These are phyloP conservation scores for Sugiyamaella sp. DNA, from an alignment of 1,139 yeast species.

Conservation along the genomic window DNA sequence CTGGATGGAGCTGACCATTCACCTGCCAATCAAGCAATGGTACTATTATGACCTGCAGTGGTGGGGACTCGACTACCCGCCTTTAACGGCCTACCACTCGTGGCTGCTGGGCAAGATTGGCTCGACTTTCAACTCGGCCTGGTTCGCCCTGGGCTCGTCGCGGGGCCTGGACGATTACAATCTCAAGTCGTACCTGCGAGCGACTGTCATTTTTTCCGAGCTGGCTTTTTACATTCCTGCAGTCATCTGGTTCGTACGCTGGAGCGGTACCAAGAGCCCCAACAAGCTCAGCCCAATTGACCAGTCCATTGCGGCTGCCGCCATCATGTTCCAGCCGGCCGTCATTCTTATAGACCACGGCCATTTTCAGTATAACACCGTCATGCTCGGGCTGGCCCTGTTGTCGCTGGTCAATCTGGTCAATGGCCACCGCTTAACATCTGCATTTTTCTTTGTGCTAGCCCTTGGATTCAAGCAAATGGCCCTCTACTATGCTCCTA, in stretches of 20 bases:
- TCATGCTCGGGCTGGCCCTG: slow-evolving; percentile 86
- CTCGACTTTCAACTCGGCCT: slow-evolving; percentile 53
- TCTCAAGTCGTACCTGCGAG: slow-evolving; percentile 81
- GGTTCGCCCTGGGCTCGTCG: slow-evolving; percentile 77
- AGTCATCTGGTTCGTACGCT: slow-evolving; percentile 60
- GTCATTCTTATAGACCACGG: slow-evolving; percentile 91
- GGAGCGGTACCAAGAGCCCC: slow-evolving; percentile 51
- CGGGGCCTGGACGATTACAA: slow-evolving; percentile 72
- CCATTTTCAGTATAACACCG: slow-evolving; percentile 92
- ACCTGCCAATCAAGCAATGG: slow-evolving; percentile 77
- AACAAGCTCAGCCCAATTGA: slow-evolving; percentile 58
- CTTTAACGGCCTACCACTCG: slow-evolving; percentile 92
- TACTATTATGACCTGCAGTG: slow-evolving; percentile 84
- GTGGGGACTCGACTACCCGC: slow-evolving; percentile 99
- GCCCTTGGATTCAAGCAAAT: slow-evolving; percentile 89
- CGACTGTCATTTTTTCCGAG: slow-evolving; percentile 77
- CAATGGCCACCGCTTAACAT: slow-evolving; percentile 60
- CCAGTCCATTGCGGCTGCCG: slow-evolving; percentile 73
- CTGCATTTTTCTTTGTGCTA: slow-evolving; percentile 78
- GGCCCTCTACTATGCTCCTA: slow-evolving; percentile 93
- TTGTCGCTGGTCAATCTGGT: slow-evolving; percentile 67
- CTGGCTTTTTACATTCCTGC: slow-evolving; percentile 77
- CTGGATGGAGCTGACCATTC: slow-evolving; percentile 91
- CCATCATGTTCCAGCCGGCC: slow-evolving; percentile 76
- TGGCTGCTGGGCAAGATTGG: slow-evolving; percentile 80